A percentile compares a stretch with the other conserved stretches of the same genome.
Conservation (phyloP, 176 grass and related monocot genomes). For the Lolium perenne region DNA sequence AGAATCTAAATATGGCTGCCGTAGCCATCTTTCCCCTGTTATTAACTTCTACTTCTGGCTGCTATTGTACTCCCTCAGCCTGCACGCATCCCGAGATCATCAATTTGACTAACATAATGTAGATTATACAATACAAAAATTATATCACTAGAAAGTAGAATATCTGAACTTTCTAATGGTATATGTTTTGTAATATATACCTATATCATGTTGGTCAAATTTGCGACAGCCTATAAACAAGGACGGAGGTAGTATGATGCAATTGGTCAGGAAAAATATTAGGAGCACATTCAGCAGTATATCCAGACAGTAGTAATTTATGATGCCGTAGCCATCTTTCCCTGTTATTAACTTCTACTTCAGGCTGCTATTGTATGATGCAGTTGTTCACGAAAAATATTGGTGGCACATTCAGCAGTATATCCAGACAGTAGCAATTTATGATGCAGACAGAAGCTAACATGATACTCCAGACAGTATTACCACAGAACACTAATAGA, state of each 20-base stretch:
- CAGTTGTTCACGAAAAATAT: not conserved
- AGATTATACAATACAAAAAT: too few relatives aligned
- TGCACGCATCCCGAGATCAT: too few relatives aligned
- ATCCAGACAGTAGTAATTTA: not conserved
- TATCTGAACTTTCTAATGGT: too few relatives aligned
- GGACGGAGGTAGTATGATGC: not conserved
- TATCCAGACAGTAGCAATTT: not conserved
- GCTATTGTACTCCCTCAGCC: too few relatives aligned
- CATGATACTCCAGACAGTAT: not conserved
- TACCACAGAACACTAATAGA: not conserved
- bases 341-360: not conserved
- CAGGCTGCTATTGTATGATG: not conserved
- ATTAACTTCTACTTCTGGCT: not conserved
- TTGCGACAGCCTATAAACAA: too few relatives aligned
- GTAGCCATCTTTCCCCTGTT: not conserved
- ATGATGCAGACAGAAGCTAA: not conserved
- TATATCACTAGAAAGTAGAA: too few relatives aligned
- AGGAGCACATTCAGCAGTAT: not conserved
- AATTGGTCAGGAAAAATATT: not conserved
- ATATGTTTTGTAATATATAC: too few relatives aligned
- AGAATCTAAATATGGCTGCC: not conserved
- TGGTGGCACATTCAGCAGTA: not conserved
- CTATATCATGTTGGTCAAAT: too few relatives aligned
- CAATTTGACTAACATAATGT: too few relatives aligned
- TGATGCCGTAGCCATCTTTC: not conserved